Base-by-base conservation (phyloP, 2,329 filamentous ascomycete genomes). In the Aschersonia sp. region DNA sequence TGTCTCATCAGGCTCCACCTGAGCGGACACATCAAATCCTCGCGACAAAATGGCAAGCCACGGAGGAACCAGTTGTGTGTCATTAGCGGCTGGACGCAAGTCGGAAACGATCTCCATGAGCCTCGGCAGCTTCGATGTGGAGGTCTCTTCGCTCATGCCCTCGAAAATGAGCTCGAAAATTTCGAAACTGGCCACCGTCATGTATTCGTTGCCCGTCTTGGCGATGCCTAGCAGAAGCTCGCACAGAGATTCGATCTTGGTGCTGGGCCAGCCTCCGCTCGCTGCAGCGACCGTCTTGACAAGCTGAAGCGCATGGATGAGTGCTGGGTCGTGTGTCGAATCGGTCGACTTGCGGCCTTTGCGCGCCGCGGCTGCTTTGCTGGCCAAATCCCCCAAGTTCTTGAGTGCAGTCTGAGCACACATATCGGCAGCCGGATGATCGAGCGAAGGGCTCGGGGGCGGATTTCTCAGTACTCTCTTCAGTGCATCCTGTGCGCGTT, bases 111-210 rank as follows among this genome's bases (percentile, higher is more conserved):
- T 88, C 53, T 95, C 88, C 57, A 97, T 76, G 10, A 98, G 74
- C 48, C 86, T 79, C 3, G 89, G 88, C 10, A 98, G 74, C 66
- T 97, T 98, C 1, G 87, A 78, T 3, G 88, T 94, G 0, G 89
- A 86, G 45, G 89, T 75, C 54, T 94, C 87, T 54, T 89, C 84
- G 12, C 81, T 77, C 83, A 98, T 89, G 6, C 88, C 84, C 56
- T 84, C 83, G 54, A 98, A 97, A 43, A 97, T 94, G 62, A 94
- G 84, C 63, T 98, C 92, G 58, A 98, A 98, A 4, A 97, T 90
- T 54, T 95, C 90, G 57, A 98, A 95, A 0, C 89, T 85, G 9
- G 87, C 84, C 83, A 97, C 94, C 32, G 89, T 94, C 71, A 98
- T 82, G 63, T 90, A 94, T 62, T 97, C 89, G 62, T 94, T 95